Conservation (phyloP, 2,329 filamentous ascomycete species). For the Colletotrichum graminicola region DNA sequence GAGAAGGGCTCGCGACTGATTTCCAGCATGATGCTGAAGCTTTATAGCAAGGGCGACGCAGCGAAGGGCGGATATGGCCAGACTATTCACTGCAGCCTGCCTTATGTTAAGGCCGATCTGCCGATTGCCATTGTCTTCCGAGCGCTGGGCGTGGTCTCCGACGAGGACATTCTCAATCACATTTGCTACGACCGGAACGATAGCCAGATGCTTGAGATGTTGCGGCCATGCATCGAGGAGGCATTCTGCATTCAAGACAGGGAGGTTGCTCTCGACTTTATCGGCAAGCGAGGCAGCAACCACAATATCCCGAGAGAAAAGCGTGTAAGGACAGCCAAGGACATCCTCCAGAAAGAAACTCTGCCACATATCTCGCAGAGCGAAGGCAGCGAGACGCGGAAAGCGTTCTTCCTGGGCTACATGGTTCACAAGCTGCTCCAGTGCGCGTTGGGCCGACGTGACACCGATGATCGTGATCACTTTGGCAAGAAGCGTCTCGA, state of each 20-base stretch:
- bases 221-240: slow-evolving; percentile 97
- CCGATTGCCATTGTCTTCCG: slow-evolving; percentile 97
- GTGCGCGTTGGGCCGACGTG: slow-evolving; percentile 90
- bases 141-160: slow-evolving; percentile 93
- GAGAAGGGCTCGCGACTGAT: slow-evolving; percentile 97
- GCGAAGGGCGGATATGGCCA: slow-evolving; percentile 85
- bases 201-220: slow-evolving; percentile 96
- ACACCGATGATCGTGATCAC: slow-evolving; percentile 97
- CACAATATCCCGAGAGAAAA: slow-evolving; percentile 77
- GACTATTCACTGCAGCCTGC: slow-evolving; percentile 90
- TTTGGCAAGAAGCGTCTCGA: slow-evolving; percentile 99
- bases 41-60: slow-evolving; percentile 86
- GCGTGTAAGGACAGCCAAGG: slow-evolving; percentile 91
- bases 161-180: slow-evolving; percentile 97
- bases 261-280: slow-evolving; percentile 93
- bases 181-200: slow-evolving; percentile 97
- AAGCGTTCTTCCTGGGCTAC: slow-evolving; percentile 98
- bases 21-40: slow-evolving; percentile 90
- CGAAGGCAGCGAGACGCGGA: slow-evolving; percentile 93
- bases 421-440: slow-evolving; percentile 98
- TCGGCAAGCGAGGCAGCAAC: slow-evolving; percentile 86
- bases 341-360: slow-evolving; percentile 97
- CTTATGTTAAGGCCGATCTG: slow-evolving; percentile 93
- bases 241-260: slow-evolving; percentile 96
- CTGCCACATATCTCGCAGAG: slow-evolving; percentile 96